Percentiles rank a stretch among this genome's conserved stretches.
These are phyloP conservation scores for Echria macrotheca DNA, from an alignment of 495 filamentous ascomycete genomes.

Conservation along the genomic window DNA sequence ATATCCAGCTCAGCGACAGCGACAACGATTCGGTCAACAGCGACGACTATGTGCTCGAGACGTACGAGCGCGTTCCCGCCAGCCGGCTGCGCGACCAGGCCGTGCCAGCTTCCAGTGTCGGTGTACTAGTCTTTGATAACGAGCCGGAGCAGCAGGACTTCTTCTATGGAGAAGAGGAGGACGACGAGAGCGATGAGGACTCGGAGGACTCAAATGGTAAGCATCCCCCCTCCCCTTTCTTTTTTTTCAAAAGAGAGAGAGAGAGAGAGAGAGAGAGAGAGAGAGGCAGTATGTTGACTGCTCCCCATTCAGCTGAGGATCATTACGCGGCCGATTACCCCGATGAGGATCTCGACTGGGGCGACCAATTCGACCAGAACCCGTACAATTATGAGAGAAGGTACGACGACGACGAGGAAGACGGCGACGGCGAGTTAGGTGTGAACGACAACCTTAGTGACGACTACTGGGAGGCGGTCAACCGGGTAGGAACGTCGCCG, in stretches of 20 bases:
- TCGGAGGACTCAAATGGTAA: slow-evolving; percentile 54
- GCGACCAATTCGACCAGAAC: slow-evolving; percentile 45
- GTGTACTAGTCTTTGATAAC: slow-evolving; percentile 47
- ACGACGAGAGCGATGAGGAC: slow-evolving; percentile 43
- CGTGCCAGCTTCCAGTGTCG: slow-evolving; percentile 36
- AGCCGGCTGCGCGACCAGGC: slow-evolving; percentile 35
- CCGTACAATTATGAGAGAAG: slow-evolving; percentile 33
- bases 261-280: too few relatives aligned
- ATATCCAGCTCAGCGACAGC: slow-evolving; percentile 16
- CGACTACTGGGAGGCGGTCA: not conserved
- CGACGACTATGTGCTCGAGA: slow-evolving; percentile 48
- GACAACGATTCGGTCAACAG: slow-evolving; percentile 37
- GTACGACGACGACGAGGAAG: not conserved
- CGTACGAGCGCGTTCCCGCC: slow-evolving; percentile 47
- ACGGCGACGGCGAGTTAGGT: slow-evolving; percentile 34
- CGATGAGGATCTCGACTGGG: slow-evolving; percentile 50
- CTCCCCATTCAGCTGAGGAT: slow-evolving; percentile 41
- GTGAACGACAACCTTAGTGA: too few relatives aligned
- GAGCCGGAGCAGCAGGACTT: slow-evolving; percentile 45
- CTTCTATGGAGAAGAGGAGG: slow-evolving; percentile 42
- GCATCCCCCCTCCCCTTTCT: too few relatives aligned
- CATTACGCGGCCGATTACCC: slow-evolving; percentile 52
- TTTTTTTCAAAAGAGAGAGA: not conserved
- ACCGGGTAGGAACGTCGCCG: too few relatives aligned
- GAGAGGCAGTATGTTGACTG: not conserved